Conservation (phyloP, 768 basidiomycete species). For the Mycena haematopus region DNA sequence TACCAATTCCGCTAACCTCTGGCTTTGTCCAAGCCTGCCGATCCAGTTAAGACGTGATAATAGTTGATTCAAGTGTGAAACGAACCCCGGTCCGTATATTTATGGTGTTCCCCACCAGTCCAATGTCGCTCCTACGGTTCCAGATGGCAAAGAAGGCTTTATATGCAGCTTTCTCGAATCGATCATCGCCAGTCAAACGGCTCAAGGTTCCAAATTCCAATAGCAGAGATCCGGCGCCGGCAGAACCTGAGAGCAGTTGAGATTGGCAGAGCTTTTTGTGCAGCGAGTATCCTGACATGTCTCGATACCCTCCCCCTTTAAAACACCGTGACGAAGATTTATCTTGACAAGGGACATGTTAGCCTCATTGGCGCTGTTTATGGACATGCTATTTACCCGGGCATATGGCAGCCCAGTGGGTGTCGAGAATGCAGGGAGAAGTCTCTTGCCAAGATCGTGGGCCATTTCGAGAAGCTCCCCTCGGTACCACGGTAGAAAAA, state of each 20-base stretch:
- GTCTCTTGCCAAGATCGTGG: conserved; percentile 81
- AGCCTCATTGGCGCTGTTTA: conserved; percentile 13
- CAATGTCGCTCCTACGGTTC: conserved; percentile 87
- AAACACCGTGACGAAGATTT: conserved; percentile 82
- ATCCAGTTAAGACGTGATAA: conserved; percentile 17
- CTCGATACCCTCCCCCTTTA: conserved; percentile 77
- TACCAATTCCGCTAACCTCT: conserved; percentile 74
- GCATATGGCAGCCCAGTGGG: conserved; percentile 93
- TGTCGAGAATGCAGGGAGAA: conserved; percentile 91
- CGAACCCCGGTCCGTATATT: conserved; percentile 82
- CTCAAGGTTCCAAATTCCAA: conserved; percentile 95
- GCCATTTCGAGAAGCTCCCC: conserved; percentile 84
- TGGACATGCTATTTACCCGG: conserved; percentile 56
- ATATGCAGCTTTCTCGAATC: conserved; percentile 89
- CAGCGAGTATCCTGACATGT: conserved; percentile 65
- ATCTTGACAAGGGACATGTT: conserved; percentile 52
- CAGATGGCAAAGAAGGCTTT: conserved; percentile 93
- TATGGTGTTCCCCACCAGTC: conserved; percentile 88
- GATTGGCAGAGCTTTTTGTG: conserved; percentile 1
- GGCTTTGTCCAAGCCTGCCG: conserved; percentile 76
- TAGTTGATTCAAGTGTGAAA: background rate
- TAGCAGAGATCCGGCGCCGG: conserved; percentile 91
- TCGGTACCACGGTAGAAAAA: conserved; percentile 84
- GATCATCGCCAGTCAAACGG: conserved; percentile 86
- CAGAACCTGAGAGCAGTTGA: conserved; percentile 63